phyloP scores from a whole-genome alignment of 495 filamentous ascomycete genomes.

The Hypoxylon subgilvum region DNA sequence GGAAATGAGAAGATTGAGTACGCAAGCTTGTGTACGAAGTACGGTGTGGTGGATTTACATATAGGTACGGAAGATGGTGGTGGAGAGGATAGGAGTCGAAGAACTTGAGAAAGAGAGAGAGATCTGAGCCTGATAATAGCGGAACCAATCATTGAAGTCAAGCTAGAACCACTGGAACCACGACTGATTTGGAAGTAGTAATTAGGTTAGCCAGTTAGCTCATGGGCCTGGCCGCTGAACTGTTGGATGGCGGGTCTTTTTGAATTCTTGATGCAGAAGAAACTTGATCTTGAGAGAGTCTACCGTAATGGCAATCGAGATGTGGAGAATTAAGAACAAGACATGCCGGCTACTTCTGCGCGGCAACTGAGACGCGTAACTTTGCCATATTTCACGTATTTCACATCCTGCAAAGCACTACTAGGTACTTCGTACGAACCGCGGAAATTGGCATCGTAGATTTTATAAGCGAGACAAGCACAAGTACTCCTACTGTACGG shows the following conservation, averaged over 20 bases:
- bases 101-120: no score
- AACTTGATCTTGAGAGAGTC: slow-evolving; percentile 27
- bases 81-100: slow-evolving; percentile 7
- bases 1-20: slow-evolving; percentile 16
- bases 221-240: neutral
- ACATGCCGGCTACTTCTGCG: slow-evolving; percentile 33
- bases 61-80: slow-evolving; percentile 9
- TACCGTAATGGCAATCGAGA: slow-evolving; percentile 34
- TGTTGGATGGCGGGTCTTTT: slow-evolving; percentile 34
- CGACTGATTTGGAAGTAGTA: neutral
- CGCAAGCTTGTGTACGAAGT: slow-evolving; percentile 7
- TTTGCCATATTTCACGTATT: no score
- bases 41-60: slow-evolving; percentile 1
- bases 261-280: slow-evolving; percentile 31
- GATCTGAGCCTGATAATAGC: no score
- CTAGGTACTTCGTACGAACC: neutral
- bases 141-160: no score
- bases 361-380: slow-evolving; percentile 34
- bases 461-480: slow-evolving; percentile 6
- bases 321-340: slow-evolving; percentile 25
- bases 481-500: slow-evolving; percentile 22
- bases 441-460: slow-evolving; percentile 27
- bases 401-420: no score
- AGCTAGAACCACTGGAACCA: neutral
- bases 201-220: neutral